Conservation (phyloP, 148 eudicot species). For the Cornus florida region DNA sequence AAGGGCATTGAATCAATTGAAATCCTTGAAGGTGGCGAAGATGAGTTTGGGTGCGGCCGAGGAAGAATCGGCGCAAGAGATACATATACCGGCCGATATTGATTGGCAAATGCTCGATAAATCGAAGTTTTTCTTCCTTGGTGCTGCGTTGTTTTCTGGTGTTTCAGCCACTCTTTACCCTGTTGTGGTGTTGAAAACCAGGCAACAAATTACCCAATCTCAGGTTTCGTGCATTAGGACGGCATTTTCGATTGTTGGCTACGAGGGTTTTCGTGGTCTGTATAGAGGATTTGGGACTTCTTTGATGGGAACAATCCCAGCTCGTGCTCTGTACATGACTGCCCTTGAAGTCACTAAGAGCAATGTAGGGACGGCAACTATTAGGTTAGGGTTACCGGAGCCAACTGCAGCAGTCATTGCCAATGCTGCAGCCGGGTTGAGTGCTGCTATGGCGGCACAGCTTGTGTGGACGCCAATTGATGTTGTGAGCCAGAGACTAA, state of each 20-base stretch:
- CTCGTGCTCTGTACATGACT: conserved; percentile 80
- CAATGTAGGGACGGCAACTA: conserved; percentile 54
- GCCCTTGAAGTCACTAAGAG: conserved; percentile 87
- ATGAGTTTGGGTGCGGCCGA: conserved; percentile 82
- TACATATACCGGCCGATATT: conserved; percentile 78
- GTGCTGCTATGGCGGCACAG: conserved; percentile 89
- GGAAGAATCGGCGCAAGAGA: conserved; percentile 58
- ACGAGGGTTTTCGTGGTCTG: conserved; percentile 63
- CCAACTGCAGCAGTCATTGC: conserved; percentile 64
- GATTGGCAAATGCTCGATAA: conserved; percentile 93
- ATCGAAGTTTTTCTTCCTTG: conserved; percentile 77
- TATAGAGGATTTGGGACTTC: conserved; percentile 90
- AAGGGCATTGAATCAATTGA: conserved; percentile 6
- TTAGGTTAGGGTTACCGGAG: conserved; percentile 56
- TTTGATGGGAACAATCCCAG: conserved; percentile 77
- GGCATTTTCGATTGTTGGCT: conserved; percentile 32
- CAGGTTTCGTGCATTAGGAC: conserved; percentile 40
- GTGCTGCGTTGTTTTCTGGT: conserved; percentile 84
- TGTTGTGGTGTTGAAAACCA: conserved; percentile 69
- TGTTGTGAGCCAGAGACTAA: conserved; percentile 81
- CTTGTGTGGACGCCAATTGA: conserved; percentile 95
- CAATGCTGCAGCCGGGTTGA: conserved; percentile 74
- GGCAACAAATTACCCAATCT: conserved; percentile 69
- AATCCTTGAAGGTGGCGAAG: conserved; percentile 32
- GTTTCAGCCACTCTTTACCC: conserved; percentile 80